Base-by-base conservation (phyloP, 495 filamentous ascomycete species). In the Hyaloscypha bicolor region DNA sequence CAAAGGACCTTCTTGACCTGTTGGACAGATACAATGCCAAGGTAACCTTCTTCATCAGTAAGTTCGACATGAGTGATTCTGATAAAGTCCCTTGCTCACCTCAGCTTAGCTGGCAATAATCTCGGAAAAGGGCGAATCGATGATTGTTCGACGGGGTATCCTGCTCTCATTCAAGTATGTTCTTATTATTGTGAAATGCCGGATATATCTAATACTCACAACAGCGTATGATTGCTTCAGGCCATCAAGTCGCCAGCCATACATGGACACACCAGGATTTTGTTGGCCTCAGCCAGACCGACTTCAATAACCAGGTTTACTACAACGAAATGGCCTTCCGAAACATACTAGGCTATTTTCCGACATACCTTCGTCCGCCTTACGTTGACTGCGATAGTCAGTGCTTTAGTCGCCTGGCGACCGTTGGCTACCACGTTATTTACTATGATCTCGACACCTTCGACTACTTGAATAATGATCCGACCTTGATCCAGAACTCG, bases 381-480 rank as follows among this genome's bases (percentile, higher is more conserved):
- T 92, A 88, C 72, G 86, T 85, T 2, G 83, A 81, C 57, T 92
- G 90, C 71, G 82, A 8, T 4, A 63, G 63, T 30, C 59, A 64
- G 9, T 70, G 89, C 52, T 91, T 94, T 71, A 79, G 87, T 79
- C 83, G 92, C 81, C 77, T 92, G 71, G 81, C 83, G 76, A 81
- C 84, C 72, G 74, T 87, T 74, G 79, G 84, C 53, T 71, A 85
- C 90, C 92, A 8, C 91, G 91, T 5, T 91, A 88, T 77, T 88
- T 89, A 37, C 90, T 87, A 74, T 93, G 86, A 94, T 66, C 80
- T 96, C 31, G 91, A 96, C 76, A 96, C 92, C 0, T 86, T 89
- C 19, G 91, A 93, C 67, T 96, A 91, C 69, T 80, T 88, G 32
- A 84, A 94, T 60, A 86, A 87, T 65, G 78, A 78, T 30, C 80